Conservation (phyloP, 2,329 filamentous ascomycete genomes). For the Thielaviopsis punctulata region DNA sequence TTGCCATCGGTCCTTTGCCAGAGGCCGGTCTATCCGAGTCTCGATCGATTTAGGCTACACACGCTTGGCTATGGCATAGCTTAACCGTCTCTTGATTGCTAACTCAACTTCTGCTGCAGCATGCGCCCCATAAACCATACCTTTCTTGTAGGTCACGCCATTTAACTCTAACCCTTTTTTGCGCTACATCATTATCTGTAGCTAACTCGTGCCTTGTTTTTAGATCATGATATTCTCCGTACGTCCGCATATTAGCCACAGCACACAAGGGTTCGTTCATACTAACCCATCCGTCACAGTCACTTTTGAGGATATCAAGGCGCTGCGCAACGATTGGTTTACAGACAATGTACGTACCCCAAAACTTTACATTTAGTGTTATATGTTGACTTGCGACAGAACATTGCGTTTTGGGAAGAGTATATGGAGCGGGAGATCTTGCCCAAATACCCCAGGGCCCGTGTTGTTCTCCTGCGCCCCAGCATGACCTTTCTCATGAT, state of each 20-base stretch:
- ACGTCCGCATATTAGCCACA: slow-evolving; percentile 12
- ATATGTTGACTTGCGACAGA: slow-evolving; percentile 32
- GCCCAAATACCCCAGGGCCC: slow-evolving; percentile 57
- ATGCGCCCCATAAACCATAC: slow-evolving; percentile 25
- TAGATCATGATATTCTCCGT: slow-evolving; percentile 23
- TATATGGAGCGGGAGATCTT: slow-evolving; percentile 86
- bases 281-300: slow-evolving; percentile 8
- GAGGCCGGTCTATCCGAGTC: neutral
- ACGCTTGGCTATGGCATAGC: neutral
- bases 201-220: neutral
- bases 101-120: slow-evolving; percentile 12
- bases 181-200: neutral
- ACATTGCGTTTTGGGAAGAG: slow-evolving; percentile 97
- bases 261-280: neutral
- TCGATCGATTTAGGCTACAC: neutral
- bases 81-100: neutral
- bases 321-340: slow-evolving; percentile 82
- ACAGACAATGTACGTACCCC: slow-evolving; percentile 67
- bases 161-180: neutral
- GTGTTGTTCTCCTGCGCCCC: slow-evolving; percentile 80
- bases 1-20: neutral
- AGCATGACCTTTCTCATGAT: slow-evolving; percentile 87
- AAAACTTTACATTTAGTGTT: neutral
- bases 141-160: slow-evolving; percentile 26
- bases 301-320: slow-evolving; percentile 58